Conservation (phyloP, 495 filamentous ascomycete species). For the Xylaria longipes region DNA sequence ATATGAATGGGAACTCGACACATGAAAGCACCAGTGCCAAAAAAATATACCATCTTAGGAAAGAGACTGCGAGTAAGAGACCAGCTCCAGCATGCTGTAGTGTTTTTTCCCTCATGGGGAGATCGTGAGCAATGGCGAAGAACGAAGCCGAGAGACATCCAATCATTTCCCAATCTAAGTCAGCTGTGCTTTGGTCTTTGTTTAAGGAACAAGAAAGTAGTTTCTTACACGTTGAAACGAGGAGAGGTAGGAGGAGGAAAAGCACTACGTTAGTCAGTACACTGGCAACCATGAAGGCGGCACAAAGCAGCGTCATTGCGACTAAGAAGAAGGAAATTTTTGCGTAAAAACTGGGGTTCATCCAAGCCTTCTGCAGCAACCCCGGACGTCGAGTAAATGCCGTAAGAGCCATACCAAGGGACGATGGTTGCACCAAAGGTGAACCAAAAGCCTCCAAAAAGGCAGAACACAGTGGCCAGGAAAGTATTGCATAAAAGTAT, state of each 20-base stretch:
- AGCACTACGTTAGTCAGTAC: slow-evolving; percentile 5
- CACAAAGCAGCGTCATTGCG: slow-evolving; percentile 14
- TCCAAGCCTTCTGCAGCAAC: neutral
- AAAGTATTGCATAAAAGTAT: slow-evolving; percentile 20
- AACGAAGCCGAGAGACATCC: slow-evolving; percentile 7
- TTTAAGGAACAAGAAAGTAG: neutral
- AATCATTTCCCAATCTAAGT: neutral
- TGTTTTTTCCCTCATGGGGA: neutral
- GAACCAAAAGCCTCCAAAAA: slow-evolving; percentile 16
- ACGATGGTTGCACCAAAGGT: slow-evolving; percentile 13
- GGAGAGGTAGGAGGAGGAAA: neutral
- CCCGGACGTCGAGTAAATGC: neutral
- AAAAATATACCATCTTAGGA: slow-evolving; percentile 15
- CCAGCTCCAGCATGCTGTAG: slow-evolving; percentile 11
- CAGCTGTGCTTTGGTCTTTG: neutral
- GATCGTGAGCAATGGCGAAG: slow-evolving; percentile 4
- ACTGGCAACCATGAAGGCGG: slow-evolving; percentile 1
- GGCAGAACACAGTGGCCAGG: slow-evolving; percentile 4
- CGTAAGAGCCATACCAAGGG: neutral
- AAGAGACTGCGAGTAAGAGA: neutral
- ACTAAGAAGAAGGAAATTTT: slow-evolving; percentile 15
- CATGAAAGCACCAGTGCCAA: neutral
- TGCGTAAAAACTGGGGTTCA: slow-evolving; percentile 5
- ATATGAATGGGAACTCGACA: slow-evolving; percentile 8
- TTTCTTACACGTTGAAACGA: slow-evolving; percentile 10